Evolutionary conservation across 306 rosid species (phyloP), one percentile per base, ranked within the genome.

Genomic region (Trichosanthes truncata): DNA sequence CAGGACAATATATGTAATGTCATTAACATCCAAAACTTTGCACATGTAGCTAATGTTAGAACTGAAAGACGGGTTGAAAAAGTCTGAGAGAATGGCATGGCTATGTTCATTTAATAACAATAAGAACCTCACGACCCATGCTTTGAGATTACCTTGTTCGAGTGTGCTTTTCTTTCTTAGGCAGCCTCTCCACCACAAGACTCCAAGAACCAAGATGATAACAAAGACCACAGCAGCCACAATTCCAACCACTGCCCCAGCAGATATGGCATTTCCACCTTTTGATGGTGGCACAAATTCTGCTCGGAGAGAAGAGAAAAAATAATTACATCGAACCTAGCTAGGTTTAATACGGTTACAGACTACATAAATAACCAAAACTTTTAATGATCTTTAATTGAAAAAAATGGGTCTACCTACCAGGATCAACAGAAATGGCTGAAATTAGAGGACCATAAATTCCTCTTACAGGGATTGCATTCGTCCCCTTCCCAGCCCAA

Each of bases 401-500:
- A 55, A 61, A 65, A 59, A 17, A 17, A 9, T 48, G 75, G 18
- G 35, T 69, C 41, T 38, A 79, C 83, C 57, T 66, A 87, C 88
- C 76, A 31, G 81, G 76, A 56, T 33, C 18, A 46, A 81, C 75
- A 20, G 84, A 79, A 79, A 87, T 87, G 49, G 90, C 90, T 7
- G 87, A 87, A 57, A 87, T 83, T 9, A 87, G 87, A 72, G 90
- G 88, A 56, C 90, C 88, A 67, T 83, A 87, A 59, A 57, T 40
- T 87, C 87, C 89, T 81, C 85, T 67, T 0, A 0, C 0, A 5
- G 90, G 88, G 59, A 85, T 73, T 53, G 74, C 80, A 18, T 40
- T 55, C 38, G 88, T 85, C 41, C 90, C 90, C 74, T 79, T 87
- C 56, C 90, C 90, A 9, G 87, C 83, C 90, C 90, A 87, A 62